Evolutionary conservation across 2,329 filamentous ascomycete genomes (phyloP).

Genomic region (Alternaria sp.): DNA sequence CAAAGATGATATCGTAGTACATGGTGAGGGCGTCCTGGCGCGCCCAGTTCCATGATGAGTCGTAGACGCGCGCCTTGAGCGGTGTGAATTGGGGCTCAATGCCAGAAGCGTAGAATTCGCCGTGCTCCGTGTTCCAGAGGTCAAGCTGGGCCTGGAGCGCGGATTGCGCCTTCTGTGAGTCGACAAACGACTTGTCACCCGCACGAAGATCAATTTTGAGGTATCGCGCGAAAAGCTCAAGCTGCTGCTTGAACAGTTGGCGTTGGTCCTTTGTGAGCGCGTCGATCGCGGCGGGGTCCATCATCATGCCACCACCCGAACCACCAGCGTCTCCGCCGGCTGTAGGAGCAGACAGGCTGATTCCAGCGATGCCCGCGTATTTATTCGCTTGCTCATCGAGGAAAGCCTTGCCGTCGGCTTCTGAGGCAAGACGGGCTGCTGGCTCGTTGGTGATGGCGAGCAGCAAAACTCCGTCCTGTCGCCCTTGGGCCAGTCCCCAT

Average conservation of each 20-base stretch:
- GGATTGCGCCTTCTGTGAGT: constrained; percentile 82
- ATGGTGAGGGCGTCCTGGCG: constrained; percentile 96
- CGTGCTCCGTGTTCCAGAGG: constrained; percentile 93
- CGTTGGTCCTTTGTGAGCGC: constrained; percentile 96
- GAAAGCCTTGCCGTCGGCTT: constrained; percentile 90
- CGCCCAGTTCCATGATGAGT: constrained; percentile 99
- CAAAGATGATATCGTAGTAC: constrained; percentile 99
- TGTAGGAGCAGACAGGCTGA: constrained; percentile 77
- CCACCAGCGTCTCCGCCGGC: constrained; percentile 75
- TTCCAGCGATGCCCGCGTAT: constrained; percentile 82
- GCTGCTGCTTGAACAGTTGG: constrained; percentile 95
- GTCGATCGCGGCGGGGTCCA: constrained; percentile 97
- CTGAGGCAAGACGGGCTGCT: constrained; percentile 82
- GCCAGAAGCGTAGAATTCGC: constrained; percentile 92
- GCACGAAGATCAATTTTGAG: constrained; percentile 95
- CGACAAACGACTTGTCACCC: constrained; percentile 92
- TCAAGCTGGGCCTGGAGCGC: constrained; percentile 92
- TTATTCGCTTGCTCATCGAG: constrained; percentile 88
- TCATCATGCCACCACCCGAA: constrained; percentile 91
- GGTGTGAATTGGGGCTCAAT: constrained; percentile 94
- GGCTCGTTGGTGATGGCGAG: constrained; percentile 94
- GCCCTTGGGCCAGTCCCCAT: constrained; percentile 85
- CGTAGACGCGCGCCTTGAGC: constrained; percentile 93
- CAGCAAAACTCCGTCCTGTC: constrained; percentile 89
- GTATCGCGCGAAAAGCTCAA: constrained; percentile 93